Evolutionary conservation across 257 asterid genomes (phyloP), one percentile per base, ranked within the genome.

Genomic region (Solanum dulcamara): DNA sequence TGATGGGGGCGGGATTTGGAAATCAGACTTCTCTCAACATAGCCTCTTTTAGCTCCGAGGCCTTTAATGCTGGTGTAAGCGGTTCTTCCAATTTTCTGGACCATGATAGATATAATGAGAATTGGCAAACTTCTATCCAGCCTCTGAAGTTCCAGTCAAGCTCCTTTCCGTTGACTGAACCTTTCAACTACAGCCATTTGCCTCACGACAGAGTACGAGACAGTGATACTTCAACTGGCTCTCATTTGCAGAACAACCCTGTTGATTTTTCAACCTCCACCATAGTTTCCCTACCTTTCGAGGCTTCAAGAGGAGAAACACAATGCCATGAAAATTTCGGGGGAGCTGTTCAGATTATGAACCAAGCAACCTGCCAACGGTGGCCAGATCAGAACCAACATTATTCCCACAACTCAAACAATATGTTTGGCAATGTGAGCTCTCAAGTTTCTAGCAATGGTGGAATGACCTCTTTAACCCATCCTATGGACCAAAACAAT

Each of bases 1-100:
- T 89, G 55, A 84, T 37, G 12, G 92, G 85, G 22, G 89, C 86
- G 71, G 96, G 92, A 84, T 87, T 91, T 77, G 89, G 90, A 37
- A 89, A 89, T 81, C 94, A 89, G 48, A 85, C 91, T 53, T 81
- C 92, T 68, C 88, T 87, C 50, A 89, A 85, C 60, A 72, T 87
- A 85, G 87, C 88, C 83, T 79, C 94, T 28, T 93, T 96, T 57
- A 89, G 85, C 80, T 38, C 93, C 0, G 98, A 90, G 51, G 66
- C 92, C 24, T 89, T 91, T 71, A 86, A 87, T 59, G 77, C 80
- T 70, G 89, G 90, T 60, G 86, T 88, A 74, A 81, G 86, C 38
- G 88, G 89, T 48, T 86, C 97, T 37, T 81, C 95, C 70, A 90
- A 88, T 88, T 83, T 93, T 74, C 84, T 88, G 83, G 97, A 93